Evolutionary conservation across 192 early-diverging fungal genomes (phyloP), one percentile per base, ranked within the genome.

Genomic region (Paraglomus occultum): DNA sequence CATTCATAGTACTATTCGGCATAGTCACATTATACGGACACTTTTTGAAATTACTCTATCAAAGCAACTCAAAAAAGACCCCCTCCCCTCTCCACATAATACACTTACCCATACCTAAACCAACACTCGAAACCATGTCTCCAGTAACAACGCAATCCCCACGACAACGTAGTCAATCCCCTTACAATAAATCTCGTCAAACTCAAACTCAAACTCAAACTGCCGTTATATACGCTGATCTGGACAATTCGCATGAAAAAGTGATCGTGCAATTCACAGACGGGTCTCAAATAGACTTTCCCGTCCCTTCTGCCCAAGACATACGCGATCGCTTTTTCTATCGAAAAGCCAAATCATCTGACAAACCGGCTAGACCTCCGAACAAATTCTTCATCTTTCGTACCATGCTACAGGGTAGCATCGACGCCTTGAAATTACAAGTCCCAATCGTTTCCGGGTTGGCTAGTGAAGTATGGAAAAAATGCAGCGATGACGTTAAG

Each of bases 321-420:
- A 55, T 68, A 11, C 40, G 66, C 6, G 66, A 68, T 18, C 66
- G 66, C 8, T 68, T 68, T 55, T 68, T 68, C 2, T 68, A 68
- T 57, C 48, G 49, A 15, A 68, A 57, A 23, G 66, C 66, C 22
- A 68, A 68, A 57, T 55, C 66, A 38, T 55, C 66, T 1, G 66
- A 68, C 0, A 68, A 55, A 57, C 66, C 66, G 4, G 66, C 66
- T 31, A 5, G 66, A 5, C 66, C 66, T 22, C 66, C 66, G 20
- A 68, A 68, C 46, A 68, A 68, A 68, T 68, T 68, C 38, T 68
- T 68, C 10, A 68, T 68, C 8, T 68, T 68, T 23, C 66, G 66
- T 10, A 68, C 66, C 6, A 68, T 68, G 66, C 57, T 68, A 11
- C 66, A 68, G 57, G 66, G 52, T 5, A 39, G 52, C 15, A 38